Percentiles rank a stretch among this genome's conserved stretches.
phyloP scores from a whole-genome alignment of 2,329 filamentous ascomycete species.

The Penicillium olsonii region DNA sequence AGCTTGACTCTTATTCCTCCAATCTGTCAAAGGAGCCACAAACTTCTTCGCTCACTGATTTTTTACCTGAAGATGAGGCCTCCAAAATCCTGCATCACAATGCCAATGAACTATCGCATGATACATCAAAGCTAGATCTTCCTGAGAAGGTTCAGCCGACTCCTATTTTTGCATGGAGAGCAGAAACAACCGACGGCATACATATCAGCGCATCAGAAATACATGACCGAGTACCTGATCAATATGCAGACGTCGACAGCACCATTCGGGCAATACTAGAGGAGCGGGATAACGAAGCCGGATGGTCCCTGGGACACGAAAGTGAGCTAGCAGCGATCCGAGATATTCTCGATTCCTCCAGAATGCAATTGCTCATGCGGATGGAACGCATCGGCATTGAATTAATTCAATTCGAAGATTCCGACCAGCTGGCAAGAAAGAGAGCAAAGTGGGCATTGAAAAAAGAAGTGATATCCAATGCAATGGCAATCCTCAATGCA shows the following conservation, averaged over 20 bases:
- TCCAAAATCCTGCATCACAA: no score
- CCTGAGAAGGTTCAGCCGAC: background rate
- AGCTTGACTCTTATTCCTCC: no score
- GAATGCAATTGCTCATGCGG: background rate
- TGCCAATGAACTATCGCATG: no score
- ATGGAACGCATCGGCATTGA: background rate
- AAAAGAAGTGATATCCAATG: background rate
- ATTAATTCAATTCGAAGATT: background rate
- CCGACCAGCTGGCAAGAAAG: background rate
- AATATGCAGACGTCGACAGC: constrained; percentile 2
- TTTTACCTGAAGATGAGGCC: no score
- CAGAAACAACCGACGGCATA: background rate
- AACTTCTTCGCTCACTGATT: no score
- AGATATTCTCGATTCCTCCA: background rate
- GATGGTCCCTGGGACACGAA: background rate
- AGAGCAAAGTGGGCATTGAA: background rate
- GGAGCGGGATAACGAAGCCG: constrained; percentile 4
- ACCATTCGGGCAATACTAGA: constrained; percentile 4
- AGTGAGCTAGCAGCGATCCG: background rate
- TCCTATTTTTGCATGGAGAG: constrained; percentile 6
- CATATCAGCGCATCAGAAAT: background rate
- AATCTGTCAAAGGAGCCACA: no score
- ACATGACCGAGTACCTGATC: background rate
- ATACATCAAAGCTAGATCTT: no score
- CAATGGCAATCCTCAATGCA: constrained; percentile 4